These are phyloP conservation scores for Albophoma yamanashiensis DNA, from an alignment of 2,329 filamentous ascomycete genomes.

Conservation along the genomic window DNA sequence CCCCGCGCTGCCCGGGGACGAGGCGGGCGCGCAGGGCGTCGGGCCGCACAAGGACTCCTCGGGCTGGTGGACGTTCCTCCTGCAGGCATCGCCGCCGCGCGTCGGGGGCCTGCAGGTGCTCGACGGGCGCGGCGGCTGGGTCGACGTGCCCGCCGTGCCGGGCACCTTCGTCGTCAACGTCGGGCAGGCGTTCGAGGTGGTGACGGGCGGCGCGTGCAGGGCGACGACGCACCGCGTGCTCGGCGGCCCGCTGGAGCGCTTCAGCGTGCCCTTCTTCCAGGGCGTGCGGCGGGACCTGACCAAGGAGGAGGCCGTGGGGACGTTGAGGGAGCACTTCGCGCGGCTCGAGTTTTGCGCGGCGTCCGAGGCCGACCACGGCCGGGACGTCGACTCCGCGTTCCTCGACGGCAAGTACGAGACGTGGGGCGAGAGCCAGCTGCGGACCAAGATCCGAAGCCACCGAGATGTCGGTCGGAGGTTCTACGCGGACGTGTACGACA, in stretches of 20 bases:
- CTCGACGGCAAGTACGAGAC: slow-evolving; percentile 38
- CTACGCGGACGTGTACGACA: slow-evolving; percentile 35
- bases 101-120: slow-evolving; percentile 40
- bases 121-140: slow-evolving; percentile 34
- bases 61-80: slow-evolving; percentile 50
- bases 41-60: slow-evolving; percentile 54
- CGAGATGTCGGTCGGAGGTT: slow-evolving; percentile 34
- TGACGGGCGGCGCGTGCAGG: slow-evolving; percentile 40
- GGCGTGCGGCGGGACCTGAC: slow-evolving; percentile 37
- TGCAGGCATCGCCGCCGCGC: slow-evolving; percentile 38
- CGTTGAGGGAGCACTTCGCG: background rate
- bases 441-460: slow-evolving; percentile 43
- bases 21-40: slow-evolving; percentile 34
- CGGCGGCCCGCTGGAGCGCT: slow-evolving; percentile 21
- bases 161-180: slow-evolving; percentile 47
- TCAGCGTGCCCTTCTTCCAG: slow-evolving; percentile 37
- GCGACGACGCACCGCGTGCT: slow-evolving; percentile 39
- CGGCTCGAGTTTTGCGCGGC: background rate
- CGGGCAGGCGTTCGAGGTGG: slow-evolving; percentile 47
- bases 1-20: slow-evolving; percentile 10
- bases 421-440: slow-evolving; percentile 42
- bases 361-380: background rate
- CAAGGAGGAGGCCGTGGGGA: background rate
- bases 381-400: slow-evolving; percentile 18
- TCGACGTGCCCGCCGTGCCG: slow-evolving; percentile 34